Evolutionary conservation across 2,329 filamentous ascomycete species (phyloP).

Genomic region (Neurospora sp.): DNA sequence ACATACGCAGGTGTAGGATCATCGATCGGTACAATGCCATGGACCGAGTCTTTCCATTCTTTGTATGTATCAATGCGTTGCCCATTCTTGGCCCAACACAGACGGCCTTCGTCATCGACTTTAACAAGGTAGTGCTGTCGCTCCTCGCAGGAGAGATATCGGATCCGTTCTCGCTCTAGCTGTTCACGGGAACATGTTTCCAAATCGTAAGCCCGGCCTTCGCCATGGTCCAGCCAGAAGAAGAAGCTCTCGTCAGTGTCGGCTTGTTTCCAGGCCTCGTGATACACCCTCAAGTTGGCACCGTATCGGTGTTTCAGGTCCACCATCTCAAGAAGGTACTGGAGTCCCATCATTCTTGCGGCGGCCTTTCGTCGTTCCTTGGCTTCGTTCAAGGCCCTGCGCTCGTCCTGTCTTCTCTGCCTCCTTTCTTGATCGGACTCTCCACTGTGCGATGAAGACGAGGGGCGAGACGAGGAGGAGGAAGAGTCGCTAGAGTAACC

Average conservation of each 20-base stretch:
- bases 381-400: constrained; percentile 34
- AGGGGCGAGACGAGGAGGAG: constrained; percentile 31
- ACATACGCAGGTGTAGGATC: constrained; percentile 48
- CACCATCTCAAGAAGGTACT: constrained; percentile 80
- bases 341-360: constrained; percentile 71
- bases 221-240: constrained; percentile 82
- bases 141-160: constrained; percentile 77
- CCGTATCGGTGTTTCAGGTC: constrained; percentile 83
- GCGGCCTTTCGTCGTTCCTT: constrained; percentile 51
- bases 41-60: constrained; percentile 67
- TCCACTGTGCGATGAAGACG: constrained; percentile 6
- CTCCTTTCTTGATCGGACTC: not conserved
- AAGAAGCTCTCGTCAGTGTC: constrained; percentile 83
- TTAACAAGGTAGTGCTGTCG: constrained; percentile 69
- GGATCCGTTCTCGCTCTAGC: constrained; percentile 67
- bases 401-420: constrained; percentile 21
- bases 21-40: constrained; percentile 56
- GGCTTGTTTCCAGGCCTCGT: constrained; percentile 70
- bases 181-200: constrained; percentile 62
- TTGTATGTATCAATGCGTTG: constrained; percentile 65
- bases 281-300: constrained; percentile 70
- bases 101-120: constrained; percentile 61
- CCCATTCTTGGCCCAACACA: constrained; percentile 84
- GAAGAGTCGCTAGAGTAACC: constrained; percentile 28
- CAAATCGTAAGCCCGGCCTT: constrained; percentile 60